Evolutionary conservation across 805 yeast genomes (phyloP), one percentile per base, ranked within the genome.

Genomic region (Pichia scutulata): DNA sequence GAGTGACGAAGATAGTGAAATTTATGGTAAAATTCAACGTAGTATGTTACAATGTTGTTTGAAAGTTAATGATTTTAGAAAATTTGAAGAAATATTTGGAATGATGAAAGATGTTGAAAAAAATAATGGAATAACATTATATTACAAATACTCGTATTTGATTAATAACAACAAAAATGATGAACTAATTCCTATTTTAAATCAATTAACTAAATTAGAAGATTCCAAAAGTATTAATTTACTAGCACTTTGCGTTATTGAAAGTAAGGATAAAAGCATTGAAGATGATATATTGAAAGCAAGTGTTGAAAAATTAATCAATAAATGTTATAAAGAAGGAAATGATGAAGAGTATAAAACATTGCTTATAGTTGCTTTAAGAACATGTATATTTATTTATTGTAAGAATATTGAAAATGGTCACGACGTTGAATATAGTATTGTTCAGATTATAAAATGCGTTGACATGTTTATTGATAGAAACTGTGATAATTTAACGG

Each of bases 1-100:
- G 16, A 53, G 47, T 43, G 49, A 59, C 7, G 43, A 64, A 1
- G 58, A 66, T 7, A 30, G 22, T 28, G 55, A 54, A 7, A 73
- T 70, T 39, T 58, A 51, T 30, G 71, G 66, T 2, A 71, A 71
- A 52, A 53, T 73, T 4, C 65, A 70, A 49, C 60, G 76, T 43
- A 70, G 71, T 2, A 55, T 71, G 23, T 62, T 65, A 40, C 56
- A 60, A 21, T 60, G 65, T 16, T 61, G 61, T 39, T 54, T 70
- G 7, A 56, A 61, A 9, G 37, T 58, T 0, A 58, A 56, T 4
- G 44, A 65, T 2, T 52, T 39, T 47, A 56, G 55, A 1, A 49
- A 57, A 6, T 67, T 65, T 2, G 45, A 60, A 5, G 28, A 49
- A 5, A 44, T 63, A 0, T 65, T 56, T 39, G 48, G 63, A 0